phyloP scores from a whole-genome alignment of 1,139 yeast species.

The Geotrichum restrictum region DNA sequence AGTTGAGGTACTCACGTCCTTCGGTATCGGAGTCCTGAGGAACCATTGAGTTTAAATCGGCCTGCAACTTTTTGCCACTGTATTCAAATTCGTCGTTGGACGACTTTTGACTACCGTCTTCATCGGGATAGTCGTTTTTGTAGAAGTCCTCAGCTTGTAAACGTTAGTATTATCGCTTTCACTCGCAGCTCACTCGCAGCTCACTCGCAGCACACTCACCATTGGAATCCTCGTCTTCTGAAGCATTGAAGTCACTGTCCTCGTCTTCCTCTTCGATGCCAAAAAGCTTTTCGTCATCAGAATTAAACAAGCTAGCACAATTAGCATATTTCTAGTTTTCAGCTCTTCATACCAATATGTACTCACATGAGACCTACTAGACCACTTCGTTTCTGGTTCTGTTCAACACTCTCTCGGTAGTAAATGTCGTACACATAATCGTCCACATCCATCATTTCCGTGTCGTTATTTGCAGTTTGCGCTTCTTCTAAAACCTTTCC shows the following conservation, averaged over 20 bases:
- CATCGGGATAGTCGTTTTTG: constrained; percentile 87
- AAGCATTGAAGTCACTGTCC: constrained; percentile 41
- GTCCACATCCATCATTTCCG: constrained; percentile 41
- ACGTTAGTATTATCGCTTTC: constrained; percentile 7
- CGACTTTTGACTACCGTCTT: constrained; percentile 22
- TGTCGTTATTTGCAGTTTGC: constrained; percentile 27
- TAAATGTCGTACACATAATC: constrained; percentile 92
- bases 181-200: too few species aligned
- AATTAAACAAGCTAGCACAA: constrained; percentile 42
- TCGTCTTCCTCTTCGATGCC: constrained; percentile 43
- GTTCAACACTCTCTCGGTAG: constrained; percentile 46
- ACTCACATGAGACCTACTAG: constrained; percentile 41
- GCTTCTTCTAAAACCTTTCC: constrained; percentile 23
- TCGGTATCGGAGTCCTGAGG: constrained; percentile 6
- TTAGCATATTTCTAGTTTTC: neutral
- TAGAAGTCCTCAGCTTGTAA: constrained; percentile 70
- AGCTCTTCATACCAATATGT: neutral
- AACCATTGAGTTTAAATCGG: neutral
- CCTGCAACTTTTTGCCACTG: neutral
- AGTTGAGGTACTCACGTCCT: constrained; percentile 11
- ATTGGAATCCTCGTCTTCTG: constrained; percentile 74
- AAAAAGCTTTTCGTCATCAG: constrained; percentile 50
- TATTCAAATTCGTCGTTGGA: constrained; percentile 5
- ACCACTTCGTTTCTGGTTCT: constrained; percentile 16
- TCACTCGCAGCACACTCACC: too few species aligned